Evolutionary conservation across 371 early-diverging fungal species (phyloP).

Genomic region (Mortierella sp.): DNA sequence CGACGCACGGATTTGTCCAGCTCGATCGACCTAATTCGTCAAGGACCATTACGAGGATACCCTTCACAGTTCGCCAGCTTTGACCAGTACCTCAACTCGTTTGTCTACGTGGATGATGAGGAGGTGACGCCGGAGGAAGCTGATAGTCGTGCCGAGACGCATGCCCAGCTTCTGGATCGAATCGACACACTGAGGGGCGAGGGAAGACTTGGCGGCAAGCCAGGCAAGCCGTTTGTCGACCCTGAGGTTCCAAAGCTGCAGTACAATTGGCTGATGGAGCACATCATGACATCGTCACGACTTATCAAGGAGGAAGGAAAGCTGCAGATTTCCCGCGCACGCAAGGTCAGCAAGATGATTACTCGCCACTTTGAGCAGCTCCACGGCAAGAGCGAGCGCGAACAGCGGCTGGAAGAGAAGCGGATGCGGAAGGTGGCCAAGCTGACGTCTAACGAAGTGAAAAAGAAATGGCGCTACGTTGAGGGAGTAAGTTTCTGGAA

Average conservation of each 20-base stretch:
- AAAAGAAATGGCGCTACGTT: slow-evolving; percentile 76
- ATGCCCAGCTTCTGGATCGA: slow-evolving; percentile 60
- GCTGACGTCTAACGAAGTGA: slow-evolving; percentile 73
- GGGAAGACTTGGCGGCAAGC: slow-evolving; percentile 63
- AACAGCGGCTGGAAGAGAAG: slow-evolving; percentile 66
- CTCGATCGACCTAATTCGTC: slow-evolving; percentile 15
- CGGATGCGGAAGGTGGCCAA: slow-evolving; percentile 72
- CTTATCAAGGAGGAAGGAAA: slow-evolving; percentile 61
- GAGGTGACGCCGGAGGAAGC: slow-evolving; percentile 69
- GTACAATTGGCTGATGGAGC: slow-evolving; percentile 59
- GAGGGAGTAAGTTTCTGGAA: slow-evolving; percentile 62
- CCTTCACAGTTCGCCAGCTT: slow-evolving; percentile 40
- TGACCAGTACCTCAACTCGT: slow-evolving; percentile 69
- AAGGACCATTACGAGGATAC: slow-evolving; percentile 3
- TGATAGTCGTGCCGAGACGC: slow-evolving; percentile 59
- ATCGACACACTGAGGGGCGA: slow-evolving; percentile 58
- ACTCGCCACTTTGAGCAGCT: slow-evolving; percentile 68
- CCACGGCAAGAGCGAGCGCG: slow-evolving; percentile 66
- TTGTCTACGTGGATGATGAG: slow-evolving; percentile 70
- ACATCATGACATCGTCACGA: slow-evolving; percentile 60
- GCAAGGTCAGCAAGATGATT: slow-evolving; percentile 72
- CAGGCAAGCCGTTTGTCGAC: slow-evolving; percentile 60
- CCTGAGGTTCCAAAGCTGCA: slow-evolving; percentile 56
- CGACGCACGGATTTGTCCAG: slow-evolving; percentile 25
- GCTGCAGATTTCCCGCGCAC: slow-evolving; percentile 64